Evolutionary conservation across 1,284 basidiomycete genomes (phyloP), one percentile per base, ranked within the genome.

Genomic region (Sphaerobolus stellatus): DNA sequence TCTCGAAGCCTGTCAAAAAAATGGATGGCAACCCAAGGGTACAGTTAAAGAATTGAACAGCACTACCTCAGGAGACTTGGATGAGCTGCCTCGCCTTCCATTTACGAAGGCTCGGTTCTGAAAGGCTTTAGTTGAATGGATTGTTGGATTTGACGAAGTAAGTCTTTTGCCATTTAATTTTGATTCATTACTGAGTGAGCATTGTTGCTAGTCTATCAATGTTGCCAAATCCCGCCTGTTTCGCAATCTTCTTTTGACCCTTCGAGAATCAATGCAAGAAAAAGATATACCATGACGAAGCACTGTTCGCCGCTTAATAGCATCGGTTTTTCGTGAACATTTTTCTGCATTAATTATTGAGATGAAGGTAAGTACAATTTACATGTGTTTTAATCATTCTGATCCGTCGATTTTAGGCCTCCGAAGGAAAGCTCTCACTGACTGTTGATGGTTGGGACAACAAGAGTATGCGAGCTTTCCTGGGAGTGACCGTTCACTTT

Each of bases 71-170:
- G 8, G 8, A 8, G 25, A 7, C n/a, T 20, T 20, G n/a, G n/a
- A 9, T 43, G 40, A 18, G 25, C 6, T 18, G n/a, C 40, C 7
- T 43, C 40, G 40, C n/a, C 7, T 8, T 43, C 40, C 7, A 43
- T 43, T 43, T 43, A 43, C 40, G 9, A 43, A 8, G 7, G 8
- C 7, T 43, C 7, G 7, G n/a, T 43, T 43, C 40, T 20, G n/a
- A 18, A 43, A 43, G n/a, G 7, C 25, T n/a, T 43, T 43, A 43
- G n/a, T 43, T 43, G 40, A 43, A 43, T 43, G 40, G 40, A 43
- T 43, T 7, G 40, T 43, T 43, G 40, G 40, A 18, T 43, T 8
- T 43, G 40, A 43, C n/a, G 40, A 43, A 24, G 40, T 43, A 43
- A 20, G 40, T 43, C 13, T 18, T 18, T n/a, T n/a, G n/a, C n/a